Evolutionary conservation across 345 rosid genomes (phyloP).

Genomic region (Eucalyptus marginata): DNA sequence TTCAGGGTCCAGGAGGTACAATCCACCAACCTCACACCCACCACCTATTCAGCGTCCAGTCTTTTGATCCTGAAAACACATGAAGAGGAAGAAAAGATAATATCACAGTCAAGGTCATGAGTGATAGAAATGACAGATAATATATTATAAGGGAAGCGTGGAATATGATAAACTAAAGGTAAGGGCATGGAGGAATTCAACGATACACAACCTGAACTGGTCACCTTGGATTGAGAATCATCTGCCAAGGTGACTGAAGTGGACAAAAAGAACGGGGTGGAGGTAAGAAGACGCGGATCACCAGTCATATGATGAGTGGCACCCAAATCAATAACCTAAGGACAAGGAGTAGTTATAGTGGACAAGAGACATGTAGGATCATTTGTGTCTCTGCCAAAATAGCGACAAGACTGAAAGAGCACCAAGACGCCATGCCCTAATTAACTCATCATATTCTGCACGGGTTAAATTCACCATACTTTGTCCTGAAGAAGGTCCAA

Average conservation of each 20-base stretch:
- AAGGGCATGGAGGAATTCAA: neutral
- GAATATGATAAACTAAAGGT: too few relatives aligned
- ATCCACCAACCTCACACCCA: neutral
- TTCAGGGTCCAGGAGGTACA: neutral
- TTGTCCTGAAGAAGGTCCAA: neutral
- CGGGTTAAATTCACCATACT: neutral
- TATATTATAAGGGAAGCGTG: too few relatives aligned
- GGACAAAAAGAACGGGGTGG: neutral
- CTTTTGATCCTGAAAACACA: too few relatives aligned
- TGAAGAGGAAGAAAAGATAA: neutral
- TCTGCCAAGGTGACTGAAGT: neutral
- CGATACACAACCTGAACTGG: neutral
- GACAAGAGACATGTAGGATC: neutral
- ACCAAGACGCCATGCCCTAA: neutral
- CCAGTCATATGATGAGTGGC: neutral
- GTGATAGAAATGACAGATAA: too few relatives aligned
- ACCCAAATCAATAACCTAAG: neutral
- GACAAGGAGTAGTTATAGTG: neutral
- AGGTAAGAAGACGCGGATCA: neutral
- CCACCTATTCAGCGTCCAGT: neutral
- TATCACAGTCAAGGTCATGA: too few relatives aligned
- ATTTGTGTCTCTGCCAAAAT: neutral
- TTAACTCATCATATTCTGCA: neutral
- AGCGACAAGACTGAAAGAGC: too few relatives aligned
- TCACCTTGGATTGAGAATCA: neutral